Conservation (phyloP, 2,329 filamentous ascomycete species). For the Cladosporium sp. region DNA sequence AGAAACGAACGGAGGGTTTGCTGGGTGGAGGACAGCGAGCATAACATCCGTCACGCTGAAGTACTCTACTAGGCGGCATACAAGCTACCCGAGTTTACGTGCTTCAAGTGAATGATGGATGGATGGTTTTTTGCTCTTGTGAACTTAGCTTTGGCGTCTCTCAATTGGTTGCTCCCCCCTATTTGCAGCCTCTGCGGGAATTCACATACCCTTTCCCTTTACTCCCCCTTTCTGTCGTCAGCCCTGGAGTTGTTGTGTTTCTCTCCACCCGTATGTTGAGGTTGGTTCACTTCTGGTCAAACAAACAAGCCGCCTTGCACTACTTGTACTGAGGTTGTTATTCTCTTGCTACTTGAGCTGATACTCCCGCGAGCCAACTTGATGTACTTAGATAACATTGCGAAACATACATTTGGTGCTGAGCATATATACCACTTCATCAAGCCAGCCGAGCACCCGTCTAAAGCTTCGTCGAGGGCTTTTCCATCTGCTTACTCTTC, state of each 20-base stretch:
- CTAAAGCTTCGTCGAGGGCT: constrained; percentile 12
- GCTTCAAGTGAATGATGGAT: neutral
- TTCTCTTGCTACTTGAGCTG: no score
- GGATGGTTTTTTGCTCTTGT: constrained; percentile 3
- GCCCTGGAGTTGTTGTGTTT: no score
- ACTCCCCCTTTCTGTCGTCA: no score
- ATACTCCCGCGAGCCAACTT: no score
- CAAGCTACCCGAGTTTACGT: no score
- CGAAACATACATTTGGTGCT: no score
- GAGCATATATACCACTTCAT: no score
- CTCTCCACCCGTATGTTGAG: no score
- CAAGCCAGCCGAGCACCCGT: neutral
- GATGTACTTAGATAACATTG: no score
- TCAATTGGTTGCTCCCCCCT: neutral
- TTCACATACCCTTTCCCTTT: neutral
- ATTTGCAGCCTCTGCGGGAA: constrained; percentile 3
- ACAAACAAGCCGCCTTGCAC: no score
- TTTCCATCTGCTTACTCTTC: constrained; percentile 51
- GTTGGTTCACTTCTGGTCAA: no score
- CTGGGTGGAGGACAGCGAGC: neutral
- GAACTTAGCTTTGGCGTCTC: constrained; percentile 9
- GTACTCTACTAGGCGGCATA: neutral
- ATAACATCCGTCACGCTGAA: neutral
- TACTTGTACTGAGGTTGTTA: no score
- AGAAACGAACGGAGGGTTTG: neutral